Conservation (phyloP, 2,329 filamentous ascomycete genomes). For the Akanthomyces muscarius region DNA sequence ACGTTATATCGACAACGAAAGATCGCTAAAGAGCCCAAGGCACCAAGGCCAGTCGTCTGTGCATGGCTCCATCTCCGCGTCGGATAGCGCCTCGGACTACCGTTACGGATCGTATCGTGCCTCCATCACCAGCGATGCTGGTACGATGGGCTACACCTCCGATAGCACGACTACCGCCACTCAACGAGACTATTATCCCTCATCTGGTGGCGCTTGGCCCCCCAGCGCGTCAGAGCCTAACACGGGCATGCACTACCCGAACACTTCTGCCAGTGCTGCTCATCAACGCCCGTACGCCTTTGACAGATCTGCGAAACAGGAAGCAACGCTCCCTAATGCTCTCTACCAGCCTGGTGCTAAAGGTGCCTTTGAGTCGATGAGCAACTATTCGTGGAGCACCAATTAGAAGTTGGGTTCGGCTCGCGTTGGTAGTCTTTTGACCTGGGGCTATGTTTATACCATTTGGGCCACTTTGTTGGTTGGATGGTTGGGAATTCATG, state of each 20-base stretch:
- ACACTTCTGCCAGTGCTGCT: conserved; percentile 13
- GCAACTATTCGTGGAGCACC: conserved; percentile 56
- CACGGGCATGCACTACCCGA: conserved; percentile 43
- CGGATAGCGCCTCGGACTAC: conserved; percentile 51
- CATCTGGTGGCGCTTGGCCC: conserved; percentile 48
- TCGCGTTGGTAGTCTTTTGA: conserved; percentile 6
- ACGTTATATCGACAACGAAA: conserved; percentile 54
- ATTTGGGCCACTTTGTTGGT: background rate
- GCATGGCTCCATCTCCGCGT: conserved; percentile 46
- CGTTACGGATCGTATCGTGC: conserved; percentile 47
- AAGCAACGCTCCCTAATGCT: conserved; percentile 33
- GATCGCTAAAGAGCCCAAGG: conserved; percentile 54
- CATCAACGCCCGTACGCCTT: conserved; percentile 48
- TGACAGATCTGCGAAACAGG: conserved; percentile 35
- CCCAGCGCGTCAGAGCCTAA: conserved; percentile 45
- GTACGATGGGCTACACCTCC: conserved; percentile 29
- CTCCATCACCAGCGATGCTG: conserved; percentile 31
- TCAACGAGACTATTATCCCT: conserved; percentile 48
- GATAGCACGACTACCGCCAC: conserved; percentile 27
- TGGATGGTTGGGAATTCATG: background rate
- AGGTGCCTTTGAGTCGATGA: conserved; percentile 47
- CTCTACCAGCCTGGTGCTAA: conserved; percentile 38
- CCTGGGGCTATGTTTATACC: conserved; percentile 16
- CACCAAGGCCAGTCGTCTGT: conserved; percentile 52
- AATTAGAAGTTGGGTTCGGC: conserved; percentile 30